These are phyloP conservation scores for Schizophyllum amplum DNA, from an alignment of 1,284 basidiomycete genomes.

Conservation along the genomic window DNA sequence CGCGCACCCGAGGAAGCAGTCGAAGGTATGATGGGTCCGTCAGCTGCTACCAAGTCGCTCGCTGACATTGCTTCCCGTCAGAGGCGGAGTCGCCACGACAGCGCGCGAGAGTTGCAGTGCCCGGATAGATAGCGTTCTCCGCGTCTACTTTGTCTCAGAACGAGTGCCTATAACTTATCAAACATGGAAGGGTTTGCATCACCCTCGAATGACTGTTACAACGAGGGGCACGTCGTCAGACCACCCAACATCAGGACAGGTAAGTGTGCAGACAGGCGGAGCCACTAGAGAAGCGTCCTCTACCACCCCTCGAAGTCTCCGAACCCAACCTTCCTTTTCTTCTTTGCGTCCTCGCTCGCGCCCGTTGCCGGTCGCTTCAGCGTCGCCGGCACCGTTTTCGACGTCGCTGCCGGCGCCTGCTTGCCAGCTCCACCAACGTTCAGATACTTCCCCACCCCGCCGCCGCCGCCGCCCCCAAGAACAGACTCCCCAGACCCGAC, in stretches of 20 bases:
- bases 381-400: not conserved
- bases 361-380: slow-evolving; percentile 35
- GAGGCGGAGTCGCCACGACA: slow-evolving; percentile 1
- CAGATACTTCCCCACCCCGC: slow-evolving; percentile 56
- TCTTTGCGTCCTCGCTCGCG: slow-evolving; percentile 41
- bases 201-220: too few relatives aligned
- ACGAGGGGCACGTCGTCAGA: too few relatives aligned
- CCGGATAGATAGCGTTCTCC: slow-evolving; percentile 25
- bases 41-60: too few relatives aligned
- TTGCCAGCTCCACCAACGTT: slow-evolving; percentile 18
- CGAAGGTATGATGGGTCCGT: not conserved
- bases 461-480: slow-evolving; percentile 21
- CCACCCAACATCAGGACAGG: too few relatives aligned
- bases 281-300: too few relatives aligned
- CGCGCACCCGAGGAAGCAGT: slow-evolving; percentile 4
- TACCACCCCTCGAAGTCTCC: slow-evolving; percentile 75
- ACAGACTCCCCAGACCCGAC: slow-evolving; percentile 39
- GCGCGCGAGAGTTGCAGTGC: slow-evolving; percentile 32
- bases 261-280: too few relatives aligned
- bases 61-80: not conserved
- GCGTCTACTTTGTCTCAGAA: not conserved
- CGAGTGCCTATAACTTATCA: too few relatives aligned
- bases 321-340: slow-evolving; percentile 72
- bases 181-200: too few relatives aligned
- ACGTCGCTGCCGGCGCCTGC: too few relatives aligned